A percentile compares a stretch with the other conserved stretches of the same genome.
Evolutionary conservation across 768 basidiomycete genomes (phyloP).

Genomic region (Kwoniella sp.): DNA sequence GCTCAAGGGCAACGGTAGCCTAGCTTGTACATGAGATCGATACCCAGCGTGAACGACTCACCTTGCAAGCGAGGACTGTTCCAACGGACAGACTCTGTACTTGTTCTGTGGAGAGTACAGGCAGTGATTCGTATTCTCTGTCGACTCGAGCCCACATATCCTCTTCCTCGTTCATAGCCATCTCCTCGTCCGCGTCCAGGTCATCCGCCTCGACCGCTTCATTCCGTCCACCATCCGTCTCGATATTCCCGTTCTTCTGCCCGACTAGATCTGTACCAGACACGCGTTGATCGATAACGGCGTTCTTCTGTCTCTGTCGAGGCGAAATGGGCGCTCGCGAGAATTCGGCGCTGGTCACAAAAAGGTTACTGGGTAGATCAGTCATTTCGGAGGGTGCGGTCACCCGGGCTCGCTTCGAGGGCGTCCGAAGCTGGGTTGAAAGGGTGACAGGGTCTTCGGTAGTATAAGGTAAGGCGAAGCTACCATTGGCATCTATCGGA

Average conservation of each 20-base stretch:
- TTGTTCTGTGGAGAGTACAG: neutral
- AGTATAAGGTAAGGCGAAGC: neutral
- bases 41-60: too few relatives aligned
- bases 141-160: conserved; percentile 19
- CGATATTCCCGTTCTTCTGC: neutral
- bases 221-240: neutral
- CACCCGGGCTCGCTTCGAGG: neutral
- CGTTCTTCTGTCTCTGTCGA: conserved; percentile 2
- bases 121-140: conserved; percentile 10
- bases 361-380: conserved; percentile 29
- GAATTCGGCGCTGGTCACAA: conserved; percentile 29
- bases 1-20: too few relatives aligned
- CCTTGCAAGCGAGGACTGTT: conserved; percentile 36
- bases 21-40: neutral
- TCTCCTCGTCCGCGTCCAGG: conserved; percentile 18
- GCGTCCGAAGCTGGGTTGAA: neutral
- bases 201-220: neutral
- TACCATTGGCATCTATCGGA: neutral
- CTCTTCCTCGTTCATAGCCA: conserved; percentile 16
- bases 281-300: neutral
- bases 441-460: conserved; percentile 2
- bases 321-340: conserved; percentile 10
- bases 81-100: conserved; percentile 1
- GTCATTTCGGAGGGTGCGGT: conserved; percentile 33
- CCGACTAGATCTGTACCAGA: neutral